A percentile compares a stretch with the other conserved stretches of the same genome.
Evolutionary conservation across 2,329 filamentous ascomycete genomes (phyloP).

Genomic region (Phialophora macrospora): DNA sequence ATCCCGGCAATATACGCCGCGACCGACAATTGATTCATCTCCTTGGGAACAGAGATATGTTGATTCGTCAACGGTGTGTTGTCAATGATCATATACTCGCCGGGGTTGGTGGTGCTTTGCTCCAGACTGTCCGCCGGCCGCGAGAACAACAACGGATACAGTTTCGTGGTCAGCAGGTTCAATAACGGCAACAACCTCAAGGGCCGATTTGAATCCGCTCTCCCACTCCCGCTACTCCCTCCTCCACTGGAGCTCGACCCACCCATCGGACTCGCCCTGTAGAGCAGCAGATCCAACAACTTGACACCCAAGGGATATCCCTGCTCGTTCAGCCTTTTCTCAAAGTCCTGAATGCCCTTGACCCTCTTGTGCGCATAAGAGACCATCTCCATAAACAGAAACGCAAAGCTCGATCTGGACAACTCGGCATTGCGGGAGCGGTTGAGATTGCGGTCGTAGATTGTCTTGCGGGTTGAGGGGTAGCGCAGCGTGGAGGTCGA

Average conservation of each 20-base stretch:
- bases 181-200: slow-evolving; percentile 88
- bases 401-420: slow-evolving; percentile 92
- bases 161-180: slow-evolving; percentile 89
- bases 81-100: slow-evolving; percentile 99
- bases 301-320: slow-evolving; percentile 93
- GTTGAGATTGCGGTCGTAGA: slow-evolving; percentile 95
- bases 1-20: slow-evolving; percentile 94
- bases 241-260: slow-evolving; percentile 47
- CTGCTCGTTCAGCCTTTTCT: slow-evolving; percentile 86
- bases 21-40: slow-evolving; percentile 96
- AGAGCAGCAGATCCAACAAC: slow-evolving; percentile 91
- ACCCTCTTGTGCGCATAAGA: slow-evolving; percentile 89
- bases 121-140: slow-evolving; percentile 91
- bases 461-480: slow-evolving; percentile 92
- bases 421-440: slow-evolving; percentile 85
- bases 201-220: slow-evolving; percentile 70
- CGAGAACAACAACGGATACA: slow-evolving; percentile 91
- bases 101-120: slow-evolving; percentile 81
- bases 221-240: slow-evolving; percentile 62
- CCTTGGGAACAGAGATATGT: slow-evolving; percentile 88
- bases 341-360: slow-evolving; percentile 89
- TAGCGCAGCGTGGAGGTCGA: slow-evolving; percentile 67
- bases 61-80: slow-evolving; percentile 96
- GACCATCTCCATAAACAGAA: slow-evolving; percentile 96
- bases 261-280: slow-evolving; percentile 78